These are phyloP conservation scores for Favolaschia claudopus DNA, from an alignment of 768 basidiomycete genomes.

Conservation along the genomic window DNA sequence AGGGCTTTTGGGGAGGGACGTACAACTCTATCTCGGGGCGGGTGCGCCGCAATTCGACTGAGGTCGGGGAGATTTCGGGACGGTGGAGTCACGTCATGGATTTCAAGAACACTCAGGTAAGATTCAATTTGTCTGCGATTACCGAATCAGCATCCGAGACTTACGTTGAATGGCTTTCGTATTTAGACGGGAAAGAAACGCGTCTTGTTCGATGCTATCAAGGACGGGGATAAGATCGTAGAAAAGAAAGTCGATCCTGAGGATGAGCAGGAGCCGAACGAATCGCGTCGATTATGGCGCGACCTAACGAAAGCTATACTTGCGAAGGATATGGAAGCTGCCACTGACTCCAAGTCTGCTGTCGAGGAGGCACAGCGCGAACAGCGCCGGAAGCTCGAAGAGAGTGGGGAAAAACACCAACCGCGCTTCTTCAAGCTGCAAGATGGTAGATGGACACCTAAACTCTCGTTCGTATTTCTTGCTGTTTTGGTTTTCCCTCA, in stretches of 20 bases:
- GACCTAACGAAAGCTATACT: slow-evolving; percentile 86
- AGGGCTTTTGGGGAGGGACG: slow-evolving; percentile 97
- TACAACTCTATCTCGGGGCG: slow-evolving; percentile 91
- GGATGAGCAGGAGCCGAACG: slow-evolving; percentile 87
- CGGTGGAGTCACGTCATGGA: slow-evolving; percentile 94
- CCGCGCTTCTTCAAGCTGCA: slow-evolving; percentile 81
- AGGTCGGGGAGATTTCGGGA: slow-evolving; percentile 87
- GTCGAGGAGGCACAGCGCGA: slow-evolving; percentile 96
- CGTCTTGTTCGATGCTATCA: slow-evolving; percentile 83
- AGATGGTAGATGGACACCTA: slow-evolving; percentile 86
- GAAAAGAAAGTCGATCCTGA: slow-evolving; percentile 89
- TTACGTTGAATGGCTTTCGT: background rate
- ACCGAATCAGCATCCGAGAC: background rate
- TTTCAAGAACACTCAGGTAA: slow-evolving; percentile 73
- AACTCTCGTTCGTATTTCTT: slow-evolving; percentile 66
- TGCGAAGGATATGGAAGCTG: slow-evolving; percentile 91
- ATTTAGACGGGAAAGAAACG: slow-evolving; percentile 71
- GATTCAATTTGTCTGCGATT: slow-evolving; percentile 28
- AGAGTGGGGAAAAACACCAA: slow-evolving; percentile 70
- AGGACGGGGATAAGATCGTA: slow-evolving; percentile 74
- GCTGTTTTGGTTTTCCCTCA: slow-evolving; percentile 12
- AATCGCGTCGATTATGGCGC: slow-evolving; percentile 90
- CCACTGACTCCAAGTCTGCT: slow-evolving; percentile 86
- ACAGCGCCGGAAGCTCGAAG: slow-evolving; percentile 74
- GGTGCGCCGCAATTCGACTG: slow-evolving; percentile 67